Evolutionary conservation across 2,329 filamentous ascomycete genomes (phyloP).

Genomic region (Ophiostoma montium): DNA sequence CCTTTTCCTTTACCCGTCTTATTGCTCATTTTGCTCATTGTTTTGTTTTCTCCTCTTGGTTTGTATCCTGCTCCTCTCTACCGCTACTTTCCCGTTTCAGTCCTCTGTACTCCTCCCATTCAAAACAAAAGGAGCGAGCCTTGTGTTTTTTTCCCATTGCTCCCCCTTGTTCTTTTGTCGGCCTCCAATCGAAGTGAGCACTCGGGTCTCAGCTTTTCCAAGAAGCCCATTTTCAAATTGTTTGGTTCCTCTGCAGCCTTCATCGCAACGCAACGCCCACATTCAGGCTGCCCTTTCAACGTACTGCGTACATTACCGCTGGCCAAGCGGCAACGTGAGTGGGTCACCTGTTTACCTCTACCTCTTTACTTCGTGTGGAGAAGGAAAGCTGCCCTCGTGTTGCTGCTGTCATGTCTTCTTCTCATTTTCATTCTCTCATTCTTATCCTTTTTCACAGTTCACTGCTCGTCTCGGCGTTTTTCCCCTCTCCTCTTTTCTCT

Average conservation of each 20-base stretch:
- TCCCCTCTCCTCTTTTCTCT: background rate
- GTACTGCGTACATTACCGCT: background rate
- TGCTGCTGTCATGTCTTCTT: background rate
- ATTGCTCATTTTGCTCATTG: background rate
- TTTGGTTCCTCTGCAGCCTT: too few species aligned
- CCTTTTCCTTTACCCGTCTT: background rate
- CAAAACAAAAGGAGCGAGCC: too few species aligned
- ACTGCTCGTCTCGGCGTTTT: too few species aligned
- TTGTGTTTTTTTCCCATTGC: too few species aligned
- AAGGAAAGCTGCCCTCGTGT: background rate
- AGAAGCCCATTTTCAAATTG: too few species aligned
- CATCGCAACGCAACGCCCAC: too few species aligned
- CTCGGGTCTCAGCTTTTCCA: too few species aligned
- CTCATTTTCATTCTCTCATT: too few species aligned
- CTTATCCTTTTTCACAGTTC: too few species aligned
- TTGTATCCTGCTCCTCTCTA: background rate
- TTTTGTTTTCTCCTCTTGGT: background rate
- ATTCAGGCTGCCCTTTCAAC: too few species aligned
- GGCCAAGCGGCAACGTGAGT: slow-evolving; percentile 10
- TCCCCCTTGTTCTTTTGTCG: too few species aligned
- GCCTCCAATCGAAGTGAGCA: too few species aligned
- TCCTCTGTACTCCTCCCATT: background rate
- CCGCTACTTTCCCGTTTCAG: background rate
- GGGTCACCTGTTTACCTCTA: background rate
- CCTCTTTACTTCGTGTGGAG: background rate